Base-by-base conservation (phyloP, 768 basidiomycete genomes). In the Trametopsis cervina region DNA sequence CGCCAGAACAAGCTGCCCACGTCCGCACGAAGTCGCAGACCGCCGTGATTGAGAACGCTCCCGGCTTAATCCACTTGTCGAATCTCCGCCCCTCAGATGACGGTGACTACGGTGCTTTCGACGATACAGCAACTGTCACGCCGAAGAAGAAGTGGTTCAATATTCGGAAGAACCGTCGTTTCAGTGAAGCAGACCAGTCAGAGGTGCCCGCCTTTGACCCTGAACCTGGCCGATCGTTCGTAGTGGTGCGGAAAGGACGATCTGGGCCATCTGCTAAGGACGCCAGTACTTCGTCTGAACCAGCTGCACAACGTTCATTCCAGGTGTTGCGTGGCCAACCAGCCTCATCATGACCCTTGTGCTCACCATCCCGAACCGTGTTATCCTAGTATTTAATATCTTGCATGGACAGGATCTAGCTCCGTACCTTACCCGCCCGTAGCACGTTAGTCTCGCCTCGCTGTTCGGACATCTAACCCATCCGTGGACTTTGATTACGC, bases 11-110 rank as follows among this genome's bases (percentile, higher is more conserved):
- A 33, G 7, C 29, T 7, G 66, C 72, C 15, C 85, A 86, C 60
- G 68, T 76, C 26, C 79, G 89, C 40, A 88, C 81, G 17, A 81
- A 82, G 67, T 90, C 88, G 25, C 89, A 92, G 61, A 84, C 83
- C 2, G 89, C 89, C 2, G 78, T 92, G 50, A 80, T 92, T n/a
- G 87, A 91, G 52, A 52, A 59, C 38, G 51, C 51, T 3, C 50
- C 61, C 5, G 47, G 52, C 10, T 45, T 56, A 13, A 35, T 48
- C 15, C 41, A 36, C 44, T 13, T 44, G 15, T 18, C 42, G 3
- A 46, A 26, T 5, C 20, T 43, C 10, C 37, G 46, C n/a, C 44
- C 24, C 36, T 21, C 37, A 22, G 75, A 71, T 45, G 69, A 63
- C 10, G 66, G 69, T 40, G 40, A 40, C 38, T 33, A 7, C 7